A percentile compares a stretch with the other conserved stretches of the same genome.
phyloP scores from a whole-genome alignment of 805 yeast species.

The Candida pini region DNA sequence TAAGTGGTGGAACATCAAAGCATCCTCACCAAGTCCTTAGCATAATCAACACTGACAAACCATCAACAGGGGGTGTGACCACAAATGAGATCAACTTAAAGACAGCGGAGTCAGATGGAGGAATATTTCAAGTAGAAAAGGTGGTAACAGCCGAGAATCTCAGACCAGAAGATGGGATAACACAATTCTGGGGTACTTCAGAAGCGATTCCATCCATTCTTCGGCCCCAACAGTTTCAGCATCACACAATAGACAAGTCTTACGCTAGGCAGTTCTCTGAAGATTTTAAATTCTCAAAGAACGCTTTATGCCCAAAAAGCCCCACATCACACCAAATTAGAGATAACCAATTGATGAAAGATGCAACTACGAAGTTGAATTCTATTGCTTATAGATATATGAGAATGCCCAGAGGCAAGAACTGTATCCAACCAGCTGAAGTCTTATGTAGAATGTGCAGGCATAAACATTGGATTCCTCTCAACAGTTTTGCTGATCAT shows the following conservation, averaged over 20 bases:
- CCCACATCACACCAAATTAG: constrained; percentile 6
- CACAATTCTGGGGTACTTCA: constrained; percentile 7
- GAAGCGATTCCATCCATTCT: constrained; percentile 3
- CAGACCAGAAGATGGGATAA: constrained; percentile 5
- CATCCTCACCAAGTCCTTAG: no score
- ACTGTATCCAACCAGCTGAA: background rate
- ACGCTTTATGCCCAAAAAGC: constrained; percentile 14
- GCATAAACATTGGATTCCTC: constrained; percentile 16
- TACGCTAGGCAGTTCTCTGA: constrained; percentile 2
- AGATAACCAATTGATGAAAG: constrained; percentile 2
- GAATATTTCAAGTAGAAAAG: no score
- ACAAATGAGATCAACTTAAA: background rate
- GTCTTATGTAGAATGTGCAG: constrained; percentile 19
- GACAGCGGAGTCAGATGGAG: no score
- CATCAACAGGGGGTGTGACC: no score
- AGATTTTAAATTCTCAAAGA: constrained; percentile 1
- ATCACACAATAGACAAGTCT: constrained; percentile 5
- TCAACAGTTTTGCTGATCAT: constrained; percentile 10
- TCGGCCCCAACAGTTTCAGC: constrained; percentile 16
- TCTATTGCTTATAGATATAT: constrained; percentile 10
- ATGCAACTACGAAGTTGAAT: constrained; percentile 3
- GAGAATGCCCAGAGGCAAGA: constrained; percentile 1
- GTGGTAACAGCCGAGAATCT: no score
- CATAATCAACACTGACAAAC: no score
- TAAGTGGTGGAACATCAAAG: no score